These are phyloP conservation scores for Cercospora citrullina DNA, from an alignment of 2,329 filamentous ascomycete genomes.

Conservation along the genomic window DNA sequence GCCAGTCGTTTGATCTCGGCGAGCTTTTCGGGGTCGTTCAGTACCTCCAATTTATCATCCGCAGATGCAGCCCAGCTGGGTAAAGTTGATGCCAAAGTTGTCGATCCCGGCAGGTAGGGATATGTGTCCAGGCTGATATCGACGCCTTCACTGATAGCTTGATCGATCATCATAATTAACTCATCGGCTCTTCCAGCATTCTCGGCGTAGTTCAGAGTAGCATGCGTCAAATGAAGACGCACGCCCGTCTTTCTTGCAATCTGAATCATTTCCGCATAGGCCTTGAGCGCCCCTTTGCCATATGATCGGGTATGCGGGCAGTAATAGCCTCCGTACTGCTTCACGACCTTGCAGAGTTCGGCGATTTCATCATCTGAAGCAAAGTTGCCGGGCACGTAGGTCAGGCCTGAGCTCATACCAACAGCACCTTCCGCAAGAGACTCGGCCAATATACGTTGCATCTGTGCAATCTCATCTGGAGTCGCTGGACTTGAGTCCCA, in stretches of 20 bases:
- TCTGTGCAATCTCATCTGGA: slow-evolving; percentile 27
- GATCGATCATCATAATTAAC: slow-evolving; percentile 33
- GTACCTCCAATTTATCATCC: slow-evolving; percentile 27
- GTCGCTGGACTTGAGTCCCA: slow-evolving; percentile 29
- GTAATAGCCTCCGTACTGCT: slow-evolving; percentile 33
- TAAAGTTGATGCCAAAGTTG: slow-evolving; percentile 30
- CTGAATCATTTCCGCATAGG: slow-evolving; percentile 34
- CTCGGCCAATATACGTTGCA: slow-evolving; percentile 28
- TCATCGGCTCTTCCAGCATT: slow-evolving; percentile 34
- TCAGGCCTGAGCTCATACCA: slow-evolving; percentile 34
- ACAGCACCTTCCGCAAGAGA: slow-evolving; percentile 32
- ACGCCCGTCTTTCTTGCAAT: slow-evolving; percentile 34
- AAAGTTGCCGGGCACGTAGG: slow-evolving; percentile 35
- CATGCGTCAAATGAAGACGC: slow-evolving; percentile 34
- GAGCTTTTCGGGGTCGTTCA: slow-evolving; percentile 25
- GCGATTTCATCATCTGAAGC: slow-evolving; percentile 31
- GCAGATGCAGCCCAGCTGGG: slow-evolving; percentile 32
- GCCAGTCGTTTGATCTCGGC: slow-evolving; percentile 31
- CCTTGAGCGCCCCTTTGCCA: slow-evolving; percentile 33
- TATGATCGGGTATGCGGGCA: slow-evolving; percentile 35
- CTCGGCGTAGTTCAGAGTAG: slow-evolving; percentile 35
- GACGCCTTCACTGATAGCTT: slow-evolving; percentile 28
- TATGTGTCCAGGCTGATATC: slow-evolving; percentile 35
- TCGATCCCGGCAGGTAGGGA: slow-evolving; percentile 34
- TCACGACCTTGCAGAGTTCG: slow-evolving; percentile 31